These are phyloP conservation scores for Leptodontidium sp. DNA, from an alignment of 2,329 filamentous ascomycete genomes.

Conservation along the genomic window DNA sequence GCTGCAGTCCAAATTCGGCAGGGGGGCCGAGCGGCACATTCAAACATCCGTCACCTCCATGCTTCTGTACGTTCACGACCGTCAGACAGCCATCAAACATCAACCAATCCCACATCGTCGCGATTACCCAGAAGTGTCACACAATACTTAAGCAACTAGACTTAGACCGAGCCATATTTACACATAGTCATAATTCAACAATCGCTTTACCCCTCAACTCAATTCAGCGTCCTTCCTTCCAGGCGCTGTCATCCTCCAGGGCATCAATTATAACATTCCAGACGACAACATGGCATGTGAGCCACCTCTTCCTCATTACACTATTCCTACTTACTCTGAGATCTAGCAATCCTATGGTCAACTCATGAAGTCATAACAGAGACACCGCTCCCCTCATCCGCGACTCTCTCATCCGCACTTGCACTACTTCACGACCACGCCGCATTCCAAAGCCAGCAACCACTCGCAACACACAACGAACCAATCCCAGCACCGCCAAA, in stretches of 20 bases:
- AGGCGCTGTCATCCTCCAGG: neutral
- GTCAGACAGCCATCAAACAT: neutral
- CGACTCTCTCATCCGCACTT: constrained; percentile 18
- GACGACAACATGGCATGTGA: neutral
- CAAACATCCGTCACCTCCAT: too few relatives aligned
- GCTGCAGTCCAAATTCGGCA: neutral
- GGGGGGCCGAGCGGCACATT: neutral
- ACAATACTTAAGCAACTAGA: neutral
- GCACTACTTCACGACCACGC: constrained; percentile 28
- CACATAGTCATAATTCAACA: neutral
- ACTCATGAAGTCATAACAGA: constrained; percentile 23
- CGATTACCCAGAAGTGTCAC: neutral
- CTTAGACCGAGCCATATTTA: neutral
- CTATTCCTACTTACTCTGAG: neutral
- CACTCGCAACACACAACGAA: constrained; percentile 22
- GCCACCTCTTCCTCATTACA: too few relatives aligned
- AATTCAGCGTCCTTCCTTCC: too few relatives aligned
- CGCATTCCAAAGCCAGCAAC: constrained; percentile 25
- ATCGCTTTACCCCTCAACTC: neutral
- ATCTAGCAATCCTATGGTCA: constrained; percentile 22
- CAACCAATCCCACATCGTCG: neutral
- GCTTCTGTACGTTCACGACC: neutral
- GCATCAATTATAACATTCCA: neutral
- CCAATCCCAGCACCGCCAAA: constrained; percentile 14
- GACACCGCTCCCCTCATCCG: constrained; percentile 24